Conservation (phyloP, 495 filamentous ascomycete genomes). For the Lichina pygmaea region DNA sequence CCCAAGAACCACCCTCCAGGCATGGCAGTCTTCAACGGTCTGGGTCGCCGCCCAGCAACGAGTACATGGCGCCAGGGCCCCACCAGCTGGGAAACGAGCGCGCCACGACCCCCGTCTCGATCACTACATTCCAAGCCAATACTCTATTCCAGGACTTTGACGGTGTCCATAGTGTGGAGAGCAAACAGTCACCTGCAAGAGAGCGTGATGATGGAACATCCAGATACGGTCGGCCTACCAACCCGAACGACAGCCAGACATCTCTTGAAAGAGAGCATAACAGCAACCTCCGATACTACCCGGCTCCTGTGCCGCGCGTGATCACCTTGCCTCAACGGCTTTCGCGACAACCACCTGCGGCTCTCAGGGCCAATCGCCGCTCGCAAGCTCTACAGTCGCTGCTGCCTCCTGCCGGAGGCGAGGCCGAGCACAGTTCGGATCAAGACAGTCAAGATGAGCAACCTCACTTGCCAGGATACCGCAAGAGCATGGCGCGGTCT, state of each 20-base stretch:
- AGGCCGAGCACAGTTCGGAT: slow-evolving; percentile 1
- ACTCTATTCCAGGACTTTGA: slow-evolving; percentile 76
- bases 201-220: neutral
- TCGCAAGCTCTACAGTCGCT: slow-evolving; percentile 18
- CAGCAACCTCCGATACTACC: slow-evolving; percentile 78
- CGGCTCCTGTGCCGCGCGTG: slow-evolving; percentile 79
- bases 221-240: slow-evolving; percentile 1
- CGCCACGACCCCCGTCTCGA: slow-evolving; percentile 24
- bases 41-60: no score
- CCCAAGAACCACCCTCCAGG: no score
- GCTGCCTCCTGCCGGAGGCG: slow-evolving; percentile 4
- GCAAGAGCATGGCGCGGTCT: neutral
- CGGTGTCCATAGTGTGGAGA: slow-evolving; percentile 44
- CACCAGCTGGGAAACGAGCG: neutral
- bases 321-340: slow-evolving; percentile 75
- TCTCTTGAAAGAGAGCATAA: slow-evolving; percentile 35
- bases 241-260: slow-evolving; percentile 7
- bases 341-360: slow-evolving; percentile 38
- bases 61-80: no score
- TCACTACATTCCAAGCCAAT: slow-evolving; percentile 36
- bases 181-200: neutral
- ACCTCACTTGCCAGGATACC: neutral
- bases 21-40: no score
- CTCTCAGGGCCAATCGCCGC: slow-evolving; percentile 37
- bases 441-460: neutral